phyloP scores from a whole-genome alignment of 495 filamentous ascomycete species.

The Coniosporium apollinis region DNA sequence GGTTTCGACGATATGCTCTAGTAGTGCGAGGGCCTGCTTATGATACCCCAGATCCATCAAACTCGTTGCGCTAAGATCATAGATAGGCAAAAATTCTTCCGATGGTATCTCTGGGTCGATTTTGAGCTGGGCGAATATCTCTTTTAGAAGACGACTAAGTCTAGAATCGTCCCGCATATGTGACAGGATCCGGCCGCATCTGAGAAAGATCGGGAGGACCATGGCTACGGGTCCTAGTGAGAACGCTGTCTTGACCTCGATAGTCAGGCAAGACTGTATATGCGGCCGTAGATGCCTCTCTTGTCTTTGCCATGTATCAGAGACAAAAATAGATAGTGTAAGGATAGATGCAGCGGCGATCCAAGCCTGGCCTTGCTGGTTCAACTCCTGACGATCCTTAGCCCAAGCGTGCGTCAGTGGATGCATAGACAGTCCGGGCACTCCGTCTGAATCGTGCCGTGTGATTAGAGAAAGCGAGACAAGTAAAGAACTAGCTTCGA shows the following conservation, averaged over 20 bases:
- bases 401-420: slow-evolving; percentile 12
- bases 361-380: slow-evolving; percentile 5
- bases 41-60: slow-evolving; percentile 4
- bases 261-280: slow-evolving; percentile 13
- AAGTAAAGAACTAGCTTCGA: slow-evolving; percentile 13
- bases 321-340: neutral
- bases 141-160: neutral
- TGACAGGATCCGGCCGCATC: no score
- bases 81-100: neutral
- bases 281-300: slow-evolving; percentile 14
- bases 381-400: slow-evolving; percentile 5
- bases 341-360: slow-evolving; percentile 5
- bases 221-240: slow-evolving; percentile 3
- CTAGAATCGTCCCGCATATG: no score
- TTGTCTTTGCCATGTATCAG: slow-evolving; percentile 7
- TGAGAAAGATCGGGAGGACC: slow-evolving; percentile 12
- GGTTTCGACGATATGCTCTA: slow-evolving; percentile 3
- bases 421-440: slow-evolving; percentile 12
- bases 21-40: slow-evolving; percentile 2
- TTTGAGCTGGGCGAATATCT: neutral
- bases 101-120: neutral
- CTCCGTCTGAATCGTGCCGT: slow-evolving; percentile 6
- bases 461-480: slow-evolving; percentile 13
- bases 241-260: slow-evolving; percentile 6
- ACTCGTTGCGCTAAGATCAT: neutral